phyloP scores from a whole-genome alignment of 495 filamentous ascomycete genomes.

The Penicillium egyptiacum region DNA sequence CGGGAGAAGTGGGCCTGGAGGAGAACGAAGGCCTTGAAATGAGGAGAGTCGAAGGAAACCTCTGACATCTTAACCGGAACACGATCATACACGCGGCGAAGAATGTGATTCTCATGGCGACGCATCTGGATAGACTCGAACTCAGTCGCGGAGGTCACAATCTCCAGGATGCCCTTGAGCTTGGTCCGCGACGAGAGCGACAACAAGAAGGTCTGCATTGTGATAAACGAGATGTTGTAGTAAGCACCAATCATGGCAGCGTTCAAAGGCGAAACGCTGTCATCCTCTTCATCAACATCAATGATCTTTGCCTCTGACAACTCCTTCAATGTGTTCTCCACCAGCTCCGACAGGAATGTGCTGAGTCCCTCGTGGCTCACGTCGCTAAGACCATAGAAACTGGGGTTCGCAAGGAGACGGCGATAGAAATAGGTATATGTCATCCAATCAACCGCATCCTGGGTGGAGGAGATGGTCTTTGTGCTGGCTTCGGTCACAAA shows the following conservation, averaged over 20 bases:
- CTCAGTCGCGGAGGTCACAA: constrained; percentile 94
- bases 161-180: constrained; percentile 94
- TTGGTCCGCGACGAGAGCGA: constrained; percentile 86
- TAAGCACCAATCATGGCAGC: constrained; percentile 97
- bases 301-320: constrained; percentile 93
- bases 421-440: constrained; percentile 99
- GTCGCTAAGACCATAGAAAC: constrained; percentile 89
- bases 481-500: constrained; percentile 97
- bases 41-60: constrained; percentile 83
- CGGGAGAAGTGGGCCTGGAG: constrained; percentile 97
- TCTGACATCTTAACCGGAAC: constrained; percentile 92
- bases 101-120: constrained; percentile 84
- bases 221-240: constrained; percentile 99
- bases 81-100: constrained; percentile 91
- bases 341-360: constrained; percentile 90
- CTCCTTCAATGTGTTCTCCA: constrained; percentile 90
- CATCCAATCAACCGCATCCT: constrained; percentile 97
- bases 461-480: constrained; percentile 86
- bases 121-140: constrained; percentile 95
- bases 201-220: constrained; percentile 99
- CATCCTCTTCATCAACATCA: constrained; percentile 95
- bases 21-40: constrained; percentile 97
- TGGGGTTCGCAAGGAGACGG: constrained; percentile 93
- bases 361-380: constrained; percentile 91
- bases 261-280: constrained; percentile 84